phyloP scores from a whole-genome alignment of 352 stramenopile genomes.

The Globisporangium canariense region DNA sequence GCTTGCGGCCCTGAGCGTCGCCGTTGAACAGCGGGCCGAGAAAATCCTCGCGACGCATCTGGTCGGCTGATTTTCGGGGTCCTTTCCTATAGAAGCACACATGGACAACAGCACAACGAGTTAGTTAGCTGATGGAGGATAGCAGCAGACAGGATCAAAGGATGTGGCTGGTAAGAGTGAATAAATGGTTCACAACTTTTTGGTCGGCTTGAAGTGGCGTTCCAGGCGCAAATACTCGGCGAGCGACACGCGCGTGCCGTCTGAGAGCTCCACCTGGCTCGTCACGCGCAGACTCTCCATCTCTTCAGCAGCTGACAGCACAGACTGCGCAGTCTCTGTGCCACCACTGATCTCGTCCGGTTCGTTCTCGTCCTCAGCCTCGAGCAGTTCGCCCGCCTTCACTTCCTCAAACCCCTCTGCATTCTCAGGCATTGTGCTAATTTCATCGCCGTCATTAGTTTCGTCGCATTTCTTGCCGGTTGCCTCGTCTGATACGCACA shows the following conservation, averaged over 20 bases:
- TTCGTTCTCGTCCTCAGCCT: slow-evolving; percentile 18
- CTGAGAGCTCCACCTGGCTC: slow-evolving; percentile 58
- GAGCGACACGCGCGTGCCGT: slow-evolving; percentile 53
- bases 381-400: slow-evolving; percentile 24
- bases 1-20: slow-evolving; percentile 41
- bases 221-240: slow-evolving; percentile 62
- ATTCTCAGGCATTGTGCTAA: neutral
- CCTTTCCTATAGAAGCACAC: slow-evolving; percentile 24
- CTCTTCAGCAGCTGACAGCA: slow-evolving; percentile 25
- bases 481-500: slow-evolving; percentile 14
- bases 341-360: slow-evolving; percentile 16
- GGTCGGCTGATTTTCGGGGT: slow-evolving; percentile 29
- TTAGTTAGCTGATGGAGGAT: neutral
- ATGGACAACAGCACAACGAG: neutral
- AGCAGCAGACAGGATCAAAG: neutral
- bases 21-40: slow-evolving; percentile 67
- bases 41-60: slow-evolving; percentile 63
- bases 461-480: slow-evolving; percentile 13
- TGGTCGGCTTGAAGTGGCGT: slow-evolving; percentile 24
- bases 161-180: neutral
- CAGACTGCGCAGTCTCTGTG: neutral
- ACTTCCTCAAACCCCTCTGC: slow-evolving; percentile 29
- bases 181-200: slow-evolving; percentile 44
- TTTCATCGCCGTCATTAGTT: slow-evolving; percentile 3
- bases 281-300: slow-evolving; percentile 27